Percentiles rank a stretch among this genome's conserved stretches.
Conservation (phyloP, 1,284 basidiomycete genomes). For the Puccinia triticina region DNA sequence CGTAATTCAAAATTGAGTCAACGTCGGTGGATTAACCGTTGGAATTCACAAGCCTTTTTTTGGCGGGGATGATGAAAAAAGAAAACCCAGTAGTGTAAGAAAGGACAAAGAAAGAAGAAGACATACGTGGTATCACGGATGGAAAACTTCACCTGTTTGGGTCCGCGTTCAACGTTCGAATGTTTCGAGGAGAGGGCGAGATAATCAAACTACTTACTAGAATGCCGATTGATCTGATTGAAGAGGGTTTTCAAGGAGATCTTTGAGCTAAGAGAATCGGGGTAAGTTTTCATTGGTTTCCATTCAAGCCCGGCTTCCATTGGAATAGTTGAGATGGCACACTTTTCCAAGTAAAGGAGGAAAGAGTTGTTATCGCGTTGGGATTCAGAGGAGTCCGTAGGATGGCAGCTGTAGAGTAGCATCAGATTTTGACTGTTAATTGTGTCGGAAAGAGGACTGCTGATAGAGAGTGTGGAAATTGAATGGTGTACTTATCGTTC, state of each 20-base stretch:
- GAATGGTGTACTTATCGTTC: no score
- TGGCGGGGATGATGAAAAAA: background rate
- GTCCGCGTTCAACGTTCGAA: conserved; percentile 1
- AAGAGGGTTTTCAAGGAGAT: background rate
- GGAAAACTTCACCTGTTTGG: conserved; percentile 9
- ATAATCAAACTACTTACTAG: conserved; percentile 6
- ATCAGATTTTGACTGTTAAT: no score
- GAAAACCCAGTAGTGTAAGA: background rate
- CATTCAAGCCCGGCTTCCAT: background rate
- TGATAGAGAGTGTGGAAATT: no score
- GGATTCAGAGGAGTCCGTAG: no score
- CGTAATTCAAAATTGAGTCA: background rate
- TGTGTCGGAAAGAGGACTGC: no score
- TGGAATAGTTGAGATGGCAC: no score
- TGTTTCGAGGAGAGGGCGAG: background rate
- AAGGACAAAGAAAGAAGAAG: background rate
- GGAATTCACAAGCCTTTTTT: conserved; percentile 27
- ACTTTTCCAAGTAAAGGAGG: no score
- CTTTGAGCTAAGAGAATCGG: background rate
- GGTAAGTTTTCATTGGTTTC: background rate
- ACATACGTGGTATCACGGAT: conserved; percentile 25
- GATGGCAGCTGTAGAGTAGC: no score
- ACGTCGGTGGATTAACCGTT: conserved; percentile 9
- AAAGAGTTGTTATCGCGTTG: no score
- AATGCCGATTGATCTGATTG: background rate